Evolutionary conservation across 441 rosid genomes (phyloP).

Genomic region (Bocquillonia castaneifolia): DNA sequence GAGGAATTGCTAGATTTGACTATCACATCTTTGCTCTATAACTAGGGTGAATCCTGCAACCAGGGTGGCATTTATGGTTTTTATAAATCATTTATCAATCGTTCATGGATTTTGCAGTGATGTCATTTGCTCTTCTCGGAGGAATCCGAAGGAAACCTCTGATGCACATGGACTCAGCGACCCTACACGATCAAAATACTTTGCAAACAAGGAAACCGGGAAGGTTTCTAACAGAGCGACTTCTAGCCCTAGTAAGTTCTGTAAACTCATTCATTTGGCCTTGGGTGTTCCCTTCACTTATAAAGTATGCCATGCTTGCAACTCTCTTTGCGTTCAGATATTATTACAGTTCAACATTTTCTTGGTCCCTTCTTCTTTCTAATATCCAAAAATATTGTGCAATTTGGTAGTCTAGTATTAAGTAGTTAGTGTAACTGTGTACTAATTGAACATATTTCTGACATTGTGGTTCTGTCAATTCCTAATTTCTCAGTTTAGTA

Average conservation of each 20-base stretch:
- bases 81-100: neutral
- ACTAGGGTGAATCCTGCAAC: neutral
- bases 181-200: slow-evolving; percentile 23
- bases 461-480: neutral
- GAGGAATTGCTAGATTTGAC: neutral
- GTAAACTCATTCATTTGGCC: slow-evolving; percentile 4
- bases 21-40: neutral
- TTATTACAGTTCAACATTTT: neutral
- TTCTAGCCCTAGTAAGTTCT: slow-evolving; percentile 37
- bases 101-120: slow-evolving; percentile 21
- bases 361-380: neutral
- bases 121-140: slow-evolving; percentile 25
- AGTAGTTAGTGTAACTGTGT: neutral
- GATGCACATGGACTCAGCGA: slow-evolving; percentile 26
- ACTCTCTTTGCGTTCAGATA: neutral
- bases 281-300: neutral
- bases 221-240: slow-evolving; percentile 23
- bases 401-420: neutral
- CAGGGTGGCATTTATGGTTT: neutral
- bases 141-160: slow-evolving; percentile 27
- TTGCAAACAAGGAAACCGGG: slow-evolving; percentile 28
- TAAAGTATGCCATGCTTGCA: neutral
- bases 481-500: neutral
- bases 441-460: neutral
- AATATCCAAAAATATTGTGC: neutral